phyloP scores from a whole-genome alignment of 2,329 filamentous ascomycete genomes.

The Diaporthe ilicicola region DNA sequence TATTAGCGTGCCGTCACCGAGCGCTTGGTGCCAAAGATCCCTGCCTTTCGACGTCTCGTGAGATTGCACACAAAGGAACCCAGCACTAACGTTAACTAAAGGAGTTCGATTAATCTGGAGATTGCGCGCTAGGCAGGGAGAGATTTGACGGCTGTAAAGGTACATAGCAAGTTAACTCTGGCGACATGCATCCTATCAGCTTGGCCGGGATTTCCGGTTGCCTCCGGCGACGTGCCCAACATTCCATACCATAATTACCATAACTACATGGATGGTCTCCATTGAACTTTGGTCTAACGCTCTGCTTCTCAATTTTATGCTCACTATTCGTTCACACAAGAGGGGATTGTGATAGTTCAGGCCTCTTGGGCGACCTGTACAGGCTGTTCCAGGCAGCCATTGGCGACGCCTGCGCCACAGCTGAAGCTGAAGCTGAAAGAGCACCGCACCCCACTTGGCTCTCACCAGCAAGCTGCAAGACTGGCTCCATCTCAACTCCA shows the following conservation, averaged over 20 bases:
- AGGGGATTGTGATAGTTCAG: neutral
- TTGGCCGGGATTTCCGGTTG: neutral
- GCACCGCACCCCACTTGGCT: neutral
- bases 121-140: neutral
- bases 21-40: too few species aligned
- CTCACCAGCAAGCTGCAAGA: neutral
- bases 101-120: neutral
- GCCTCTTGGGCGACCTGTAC: neutral
- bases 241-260: neutral
- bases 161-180: neutral
- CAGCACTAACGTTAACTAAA: neutral
- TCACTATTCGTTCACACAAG: too few species aligned
- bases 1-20: too few species aligned
- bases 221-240: neutral
- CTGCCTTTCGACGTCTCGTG: neutral
- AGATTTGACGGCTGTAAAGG: neutral
- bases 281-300: neutral
- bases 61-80: neutral
- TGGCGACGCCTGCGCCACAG: neutral
- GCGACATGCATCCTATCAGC: neutral
- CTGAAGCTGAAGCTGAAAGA: slow-evolving; percentile 1
- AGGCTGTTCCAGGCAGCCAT: neutral
- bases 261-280: neutral
- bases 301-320: too few species aligned
- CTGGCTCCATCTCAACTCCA: neutral